phyloP scores from a whole-genome alignment of 768 basidiomycete genomes.

The Agrocybe pediades region DNA sequence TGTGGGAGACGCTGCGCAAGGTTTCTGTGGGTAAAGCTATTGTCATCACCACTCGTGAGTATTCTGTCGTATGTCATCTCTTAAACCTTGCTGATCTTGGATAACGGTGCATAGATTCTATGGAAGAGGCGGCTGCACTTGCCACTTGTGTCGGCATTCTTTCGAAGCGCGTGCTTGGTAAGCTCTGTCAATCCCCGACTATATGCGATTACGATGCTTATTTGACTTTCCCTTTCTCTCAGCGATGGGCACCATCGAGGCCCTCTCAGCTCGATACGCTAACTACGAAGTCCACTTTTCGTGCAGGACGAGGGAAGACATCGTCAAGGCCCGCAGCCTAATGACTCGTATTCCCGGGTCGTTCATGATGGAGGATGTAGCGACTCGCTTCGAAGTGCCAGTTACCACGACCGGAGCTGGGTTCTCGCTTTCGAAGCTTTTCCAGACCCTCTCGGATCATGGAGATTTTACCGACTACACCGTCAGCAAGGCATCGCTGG shows the following conservation, averaged over 20 bases:
- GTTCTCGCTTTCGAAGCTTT: constrained; percentile 59
- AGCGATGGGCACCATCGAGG: constrained; percentile 70
- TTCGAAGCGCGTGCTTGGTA: constrained; percentile 69
- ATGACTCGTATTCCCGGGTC: constrained; percentile 65
- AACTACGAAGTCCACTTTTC: constrained; percentile 79
- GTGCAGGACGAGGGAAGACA: constrained; percentile 63
- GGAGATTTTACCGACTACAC: constrained; percentile 67
- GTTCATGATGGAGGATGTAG: constrained; percentile 71
- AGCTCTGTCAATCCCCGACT: constrained; percentile 10
- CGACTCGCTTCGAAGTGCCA: constrained; percentile 77
- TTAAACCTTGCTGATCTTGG: constrained; percentile 17
- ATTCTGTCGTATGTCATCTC: background rate
- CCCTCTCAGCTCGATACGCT: constrained; percentile 65
- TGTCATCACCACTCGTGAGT: constrained; percentile 70
- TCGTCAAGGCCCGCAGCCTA: constrained; percentile 53
- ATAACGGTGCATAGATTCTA: constrained; percentile 48
- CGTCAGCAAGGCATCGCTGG: constrained; percentile 68
- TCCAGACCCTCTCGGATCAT: constrained; percentile 51
- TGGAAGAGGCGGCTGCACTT: constrained; percentile 83
- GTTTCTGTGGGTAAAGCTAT: constrained; percentile 70
- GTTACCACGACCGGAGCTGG: constrained; percentile 30
- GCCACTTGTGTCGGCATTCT: constrained; percentile 78
- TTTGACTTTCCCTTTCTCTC: background rate
- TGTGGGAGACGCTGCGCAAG: constrained; percentile 73
- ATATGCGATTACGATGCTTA: background rate